Evolutionary conservation across 1,284 basidiomycete species (phyloP), one percentile per base, ranked within the genome.

Genomic region (Cystobasidiaceae sp.): DNA sequence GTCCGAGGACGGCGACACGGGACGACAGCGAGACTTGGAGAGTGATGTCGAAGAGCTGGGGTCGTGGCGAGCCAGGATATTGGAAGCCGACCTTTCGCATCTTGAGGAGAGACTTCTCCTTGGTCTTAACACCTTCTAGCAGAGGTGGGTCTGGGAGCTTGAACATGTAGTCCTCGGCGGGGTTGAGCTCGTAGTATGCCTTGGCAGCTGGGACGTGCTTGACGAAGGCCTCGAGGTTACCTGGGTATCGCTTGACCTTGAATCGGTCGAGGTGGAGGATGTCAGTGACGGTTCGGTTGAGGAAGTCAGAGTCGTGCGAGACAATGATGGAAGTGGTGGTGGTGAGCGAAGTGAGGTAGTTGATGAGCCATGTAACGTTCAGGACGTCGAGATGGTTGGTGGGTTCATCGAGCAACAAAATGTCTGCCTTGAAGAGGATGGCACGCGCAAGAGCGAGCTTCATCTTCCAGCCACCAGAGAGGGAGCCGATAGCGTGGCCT

Each of bases 381-480:
- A 96, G 84, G 71, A 97, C 93, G 74, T 97, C 93, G 80, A 97
- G 84, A 80, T 96, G 93, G 84, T 97, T 96, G 80, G 93, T 97
- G 50, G 93, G 93, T 82, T 97, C 93, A 79, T 97, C 93, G 74
- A 96, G 89, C 56, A 96, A 82, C 68, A 97, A 86, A 75, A 97
- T 96, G 76, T 97, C 93, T 73, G 93, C 93, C 82, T 92, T 93
- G 90, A 97, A 98, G 67, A 98, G 85, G 83, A 99, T 96, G 67
- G 96, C 96, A 74, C 96, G 87, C 66, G 96, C 96, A 68, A 98
- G 86, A 33, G 94, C 96, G 71, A 98, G 87, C 85, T 97, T 97
- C 96, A 98, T 98, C 85, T 98, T 97, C 96, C 96, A 98, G 82
- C 96, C 96, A 85, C 96, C 96, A 52, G 94, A 98, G 61, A 99